Evolutionary conservation across 1,284 basidiomycete species (phyloP).

Genomic region (Ceratobasidium theobromae): DNA sequence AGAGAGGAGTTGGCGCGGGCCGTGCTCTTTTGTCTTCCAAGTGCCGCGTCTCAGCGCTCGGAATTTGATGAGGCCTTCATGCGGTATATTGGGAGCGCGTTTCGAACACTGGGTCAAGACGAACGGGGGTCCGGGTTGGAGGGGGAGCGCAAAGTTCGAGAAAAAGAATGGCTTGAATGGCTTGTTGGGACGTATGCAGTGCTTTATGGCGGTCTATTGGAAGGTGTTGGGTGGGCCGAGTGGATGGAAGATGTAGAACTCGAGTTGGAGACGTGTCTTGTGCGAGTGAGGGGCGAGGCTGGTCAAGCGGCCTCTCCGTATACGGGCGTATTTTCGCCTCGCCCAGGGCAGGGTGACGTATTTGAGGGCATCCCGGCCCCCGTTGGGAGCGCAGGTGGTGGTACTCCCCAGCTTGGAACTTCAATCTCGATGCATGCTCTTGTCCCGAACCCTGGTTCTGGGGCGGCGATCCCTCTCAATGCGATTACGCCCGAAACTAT

Average conservation of each 20-base stretch:
- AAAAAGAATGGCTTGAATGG: conserved; percentile 57
- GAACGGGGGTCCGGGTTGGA: conserved; percentile 53
- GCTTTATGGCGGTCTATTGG: conserved; percentile 56
- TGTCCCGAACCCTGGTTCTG: neutral
- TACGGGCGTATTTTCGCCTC: conserved; percentile 22
- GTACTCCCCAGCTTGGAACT: neutral
- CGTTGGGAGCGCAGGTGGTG: too few relatives aligned
- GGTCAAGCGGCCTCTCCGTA: conserved; percentile 1
- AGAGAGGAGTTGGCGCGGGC: conserved; percentile 9
- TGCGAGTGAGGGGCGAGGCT: neutral
- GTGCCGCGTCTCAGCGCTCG: neutral
- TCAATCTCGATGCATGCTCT: neutral
- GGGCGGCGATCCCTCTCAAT: conserved; percentile 14
- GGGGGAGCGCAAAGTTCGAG: conserved; percentile 47
- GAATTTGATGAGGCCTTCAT: conserved; percentile 30
- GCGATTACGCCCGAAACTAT: conserved; percentile 20
- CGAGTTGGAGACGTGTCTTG: neutral
- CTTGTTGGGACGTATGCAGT: conserved; percentile 63
- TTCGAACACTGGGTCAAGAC: conserved; percentile 41
- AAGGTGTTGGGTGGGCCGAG: conserved; percentile 60
- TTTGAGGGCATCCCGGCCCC: neutral
- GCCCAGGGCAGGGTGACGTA: neutral
- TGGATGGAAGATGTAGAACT: conserved; percentile 45
- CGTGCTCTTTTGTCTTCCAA: conserved; percentile 8
- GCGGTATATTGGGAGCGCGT: conserved; percentile 10